Evolutionary conservation across 306 rosid genomes (phyloP).

Genomic region (Sicyos edulis): DNA sequence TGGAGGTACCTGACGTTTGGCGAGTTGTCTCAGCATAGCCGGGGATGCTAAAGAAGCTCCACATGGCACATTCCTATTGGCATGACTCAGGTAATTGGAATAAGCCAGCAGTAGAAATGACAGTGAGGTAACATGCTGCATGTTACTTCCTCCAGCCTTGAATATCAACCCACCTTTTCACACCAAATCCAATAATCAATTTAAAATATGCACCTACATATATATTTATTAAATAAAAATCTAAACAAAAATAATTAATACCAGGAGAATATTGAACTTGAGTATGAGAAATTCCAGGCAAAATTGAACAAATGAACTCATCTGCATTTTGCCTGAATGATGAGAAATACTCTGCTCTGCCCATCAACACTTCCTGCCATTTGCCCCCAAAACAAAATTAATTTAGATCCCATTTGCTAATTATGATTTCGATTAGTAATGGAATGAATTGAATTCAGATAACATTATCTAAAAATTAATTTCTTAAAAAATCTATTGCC

Average conservation of each 20-base stretch:
- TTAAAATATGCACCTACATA: neutral
- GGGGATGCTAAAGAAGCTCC: constrained; percentile 68
- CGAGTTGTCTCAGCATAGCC: constrained; percentile 56
- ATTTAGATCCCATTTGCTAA: neutral
- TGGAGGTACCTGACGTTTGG: constrained; percentile 62
- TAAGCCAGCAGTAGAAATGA: constrained; percentile 76
- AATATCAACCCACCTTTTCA: constrained; percentile 76
- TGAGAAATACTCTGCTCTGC: constrained; percentile 70
- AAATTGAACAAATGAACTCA: constrained; percentile 70
- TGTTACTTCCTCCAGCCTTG: constrained; percentile 96
- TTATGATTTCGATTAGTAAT: too few relatives aligned
- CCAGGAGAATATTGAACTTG: constrained; percentile 97
- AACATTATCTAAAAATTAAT: too few relatives aligned
- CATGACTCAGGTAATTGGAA: constrained; percentile 87
- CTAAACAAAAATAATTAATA: constrained; percentile 22
- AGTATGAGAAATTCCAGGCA: constrained; percentile 87
- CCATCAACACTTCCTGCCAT: constrained; percentile 84
- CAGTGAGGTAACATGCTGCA: constrained; percentile 95
- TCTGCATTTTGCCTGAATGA: constrained; percentile 87
- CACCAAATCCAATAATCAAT: neutral
- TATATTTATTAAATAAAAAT: too few relatives aligned
- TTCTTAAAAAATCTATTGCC: too few relatives aligned
- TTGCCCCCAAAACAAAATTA: neutral
- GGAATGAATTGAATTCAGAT: too few relatives aligned
- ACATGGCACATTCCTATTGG: constrained; percentile 80